Conservation (phyloP, 169 alveolate genomes). For the Neospora caninum region DNA sequence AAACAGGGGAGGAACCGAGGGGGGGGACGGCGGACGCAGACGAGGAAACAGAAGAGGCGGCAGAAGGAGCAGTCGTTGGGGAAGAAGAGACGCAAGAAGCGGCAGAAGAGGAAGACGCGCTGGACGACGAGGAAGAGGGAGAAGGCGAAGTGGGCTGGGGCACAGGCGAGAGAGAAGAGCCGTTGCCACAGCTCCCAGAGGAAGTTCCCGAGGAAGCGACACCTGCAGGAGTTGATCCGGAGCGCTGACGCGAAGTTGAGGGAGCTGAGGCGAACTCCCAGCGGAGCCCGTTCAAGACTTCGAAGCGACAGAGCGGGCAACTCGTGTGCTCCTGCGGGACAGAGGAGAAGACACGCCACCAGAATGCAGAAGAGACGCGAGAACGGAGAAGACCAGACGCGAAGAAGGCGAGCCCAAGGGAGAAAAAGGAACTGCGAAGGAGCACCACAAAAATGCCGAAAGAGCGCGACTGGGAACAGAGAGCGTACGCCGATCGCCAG, state of each 20-base stretch:
- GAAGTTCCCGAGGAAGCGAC: neutral
- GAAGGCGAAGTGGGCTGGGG: neutral
- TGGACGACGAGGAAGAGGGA: neutral
- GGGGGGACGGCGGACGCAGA: neutral
- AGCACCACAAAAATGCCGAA: no score
- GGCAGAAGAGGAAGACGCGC: neutral
- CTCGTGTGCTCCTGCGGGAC: conserved; percentile 19
- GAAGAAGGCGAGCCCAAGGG: no score
- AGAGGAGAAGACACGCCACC: neutral
- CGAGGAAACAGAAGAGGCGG: neutral
- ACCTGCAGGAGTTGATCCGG: conserved; percentile 30
- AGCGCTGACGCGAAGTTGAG: conserved; percentile 18
- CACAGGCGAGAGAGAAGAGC: neutral
- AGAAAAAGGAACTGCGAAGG: no score
- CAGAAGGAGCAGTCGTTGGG: neutral
- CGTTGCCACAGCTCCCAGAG: neutral
- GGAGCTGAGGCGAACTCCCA: conserved; percentile 3
- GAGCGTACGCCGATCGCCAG: no score
- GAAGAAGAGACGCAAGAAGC: neutral
- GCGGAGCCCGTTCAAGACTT: neutral
- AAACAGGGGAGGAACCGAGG: neutral
- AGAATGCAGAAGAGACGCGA: neutral
- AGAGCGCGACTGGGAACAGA: no score
- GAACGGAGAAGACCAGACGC: no score
- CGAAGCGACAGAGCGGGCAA: conserved; percentile 37